Conservation (phyloP, 192 early-diverging fungal genomes). For the Glomus cerebriforme region DNA sequence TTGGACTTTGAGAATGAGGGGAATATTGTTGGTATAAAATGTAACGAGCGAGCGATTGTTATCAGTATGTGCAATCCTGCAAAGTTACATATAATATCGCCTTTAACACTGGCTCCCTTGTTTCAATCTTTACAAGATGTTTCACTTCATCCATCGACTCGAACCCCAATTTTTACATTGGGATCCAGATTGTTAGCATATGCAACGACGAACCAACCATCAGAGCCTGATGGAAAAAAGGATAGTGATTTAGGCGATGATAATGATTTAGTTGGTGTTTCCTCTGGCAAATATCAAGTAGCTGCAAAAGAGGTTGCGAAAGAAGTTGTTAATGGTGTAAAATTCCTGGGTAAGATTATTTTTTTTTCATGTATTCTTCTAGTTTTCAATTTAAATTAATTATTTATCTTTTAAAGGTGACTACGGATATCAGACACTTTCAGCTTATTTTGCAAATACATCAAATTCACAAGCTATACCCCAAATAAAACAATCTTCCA, state of each 20-base stretch:
- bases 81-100: slow-evolving; percentile 53
- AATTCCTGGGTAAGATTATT: slow-evolving; percentile 56
- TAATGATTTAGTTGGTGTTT: slow-evolving; percentile 44
- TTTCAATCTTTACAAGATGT: slow-evolving; percentile 55
- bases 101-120: slow-evolving; percentile 45
- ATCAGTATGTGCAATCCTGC: slow-evolving; percentile 39
- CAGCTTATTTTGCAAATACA: slow-evolving; percentile 50
- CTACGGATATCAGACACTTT: slow-evolving; percentile 67
- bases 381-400: neutral
- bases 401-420: slow-evolving; percentile 36
- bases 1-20: slow-evolving; percentile 50
- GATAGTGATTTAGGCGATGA: slow-evolving; percentile 36
- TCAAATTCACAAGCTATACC: slow-evolving; percentile 33
- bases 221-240: slow-evolving; percentile 37
- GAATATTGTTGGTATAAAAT: slow-evolving; percentile 50
- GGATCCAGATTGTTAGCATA: slow-evolving; percentile 71
- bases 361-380: neutral
- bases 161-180: slow-evolving; percentile 58
- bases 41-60: slow-evolving; percentile 61
- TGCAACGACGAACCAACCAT: slow-evolving; percentile 57
- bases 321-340: slow-evolving; percentile 78
- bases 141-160: slow-evolving; percentile 35
- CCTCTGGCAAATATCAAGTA: slow-evolving; percentile 57
- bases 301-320: slow-evolving; percentile 68
- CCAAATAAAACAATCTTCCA: slow-evolving; percentile 32